Base-by-base conservation (phyloP, 1,284 basidiomycete genomes). In the Ganoderma meredithae region DNA sequence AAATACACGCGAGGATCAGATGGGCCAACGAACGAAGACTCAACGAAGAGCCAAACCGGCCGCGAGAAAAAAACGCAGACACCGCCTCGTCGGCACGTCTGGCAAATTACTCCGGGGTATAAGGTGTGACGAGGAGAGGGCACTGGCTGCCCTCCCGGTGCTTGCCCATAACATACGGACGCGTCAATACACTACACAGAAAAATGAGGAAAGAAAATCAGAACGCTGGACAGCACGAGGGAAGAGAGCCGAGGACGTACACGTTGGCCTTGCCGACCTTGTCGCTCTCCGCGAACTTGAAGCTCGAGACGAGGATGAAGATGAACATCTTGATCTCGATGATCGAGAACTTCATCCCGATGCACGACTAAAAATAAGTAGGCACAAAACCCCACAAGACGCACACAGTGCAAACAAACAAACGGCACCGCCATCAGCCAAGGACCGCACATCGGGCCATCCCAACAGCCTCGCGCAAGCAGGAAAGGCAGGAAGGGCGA, bases 271-370 rank as follows among this genome's bases (percentile, higher is more conserved):
- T 90, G 71, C 84, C 81, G 33, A 94, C 86, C 71, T 84, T 85
- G 44, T 86, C 84, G 0, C 89, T 84, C 69, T 84, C 79, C 0
- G 79, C 76, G 77, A 94, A 94, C 4, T 79, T 82, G 72, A 93
- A 95, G 73, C 86, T 85, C 15, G 88, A 87, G 56, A 95, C 72
- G 33, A 95, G 83, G 56, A 89, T 84, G 74, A 88, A 93, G 15
- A 94, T 75, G 75, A 95, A 90, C 1, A 86, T 85, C 80, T 94
- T 95, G 74, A 94, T 90, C 79, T 94, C 92, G 66, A 94, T 90
- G 76, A 93, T 81, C 15, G 93, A 91, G 77, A 94, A 93, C 39
- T 88, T 86, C 81, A 91, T 83, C 3, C 93, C 93, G 62, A 94
- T 92, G 76, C 93, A 95, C 1, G 92, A 89, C 93, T 94, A 64